Evolutionary conservation across 2,329 filamentous ascomycete genomes (phyloP).

Genomic region (Aureobasidium sp.): DNA sequence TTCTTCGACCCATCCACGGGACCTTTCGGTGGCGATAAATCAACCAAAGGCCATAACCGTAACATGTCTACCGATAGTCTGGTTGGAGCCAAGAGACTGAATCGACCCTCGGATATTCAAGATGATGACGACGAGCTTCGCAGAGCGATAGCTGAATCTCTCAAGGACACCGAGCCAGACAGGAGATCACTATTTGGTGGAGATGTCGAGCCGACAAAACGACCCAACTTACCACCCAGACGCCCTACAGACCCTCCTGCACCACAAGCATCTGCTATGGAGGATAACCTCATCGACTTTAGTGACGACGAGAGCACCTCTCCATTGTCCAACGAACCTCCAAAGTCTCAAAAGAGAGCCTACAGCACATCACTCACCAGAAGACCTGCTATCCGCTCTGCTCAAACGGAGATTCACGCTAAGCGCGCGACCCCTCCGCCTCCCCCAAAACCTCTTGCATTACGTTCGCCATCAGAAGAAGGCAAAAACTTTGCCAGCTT

Average conservation of each 20-base stretch:
- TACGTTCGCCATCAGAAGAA: slow-evolving; percentile 32
- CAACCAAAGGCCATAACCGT: slow-evolving; percentile 17
- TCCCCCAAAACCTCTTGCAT: slow-evolving; percentile 26
- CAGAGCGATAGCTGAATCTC: slow-evolving; percentile 39
- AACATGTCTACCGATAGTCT: slow-evolving; percentile 24
- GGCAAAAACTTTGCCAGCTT: slow-evolving; percentile 11
- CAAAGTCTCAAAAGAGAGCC: neutral
- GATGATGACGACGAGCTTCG: slow-evolving; percentile 40
- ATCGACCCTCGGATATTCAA: slow-evolving; percentile 26
- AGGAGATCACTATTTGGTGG: slow-evolving; percentile 11
- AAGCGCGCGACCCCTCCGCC: slow-evolving; percentile 17
- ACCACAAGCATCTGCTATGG: slow-evolving; percentile 18
- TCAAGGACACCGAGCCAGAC: slow-evolving; percentile 33
- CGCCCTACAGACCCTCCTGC: slow-evolving; percentile 20
- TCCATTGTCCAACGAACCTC: neutral
- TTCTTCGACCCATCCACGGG: slow-evolving; percentile 66
- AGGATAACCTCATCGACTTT: slow-evolving; percentile 38
- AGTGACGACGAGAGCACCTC: slow-evolving; percentile 32
- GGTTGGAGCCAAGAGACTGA: slow-evolving; percentile 22
- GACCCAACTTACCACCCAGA: slow-evolving; percentile 30
- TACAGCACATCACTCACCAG: neutral
- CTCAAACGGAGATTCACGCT: neutral
- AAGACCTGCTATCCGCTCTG: neutral
- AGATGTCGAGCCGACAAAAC: slow-evolving; percentile 4
- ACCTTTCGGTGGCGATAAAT: slow-evolving; percentile 22